Percentiles rank a stretch among this genome's conserved stretches.
Conservation (phyloP, 2,329 filamentous ascomycete species). For the Aurifilum marmelostoma region DNA sequence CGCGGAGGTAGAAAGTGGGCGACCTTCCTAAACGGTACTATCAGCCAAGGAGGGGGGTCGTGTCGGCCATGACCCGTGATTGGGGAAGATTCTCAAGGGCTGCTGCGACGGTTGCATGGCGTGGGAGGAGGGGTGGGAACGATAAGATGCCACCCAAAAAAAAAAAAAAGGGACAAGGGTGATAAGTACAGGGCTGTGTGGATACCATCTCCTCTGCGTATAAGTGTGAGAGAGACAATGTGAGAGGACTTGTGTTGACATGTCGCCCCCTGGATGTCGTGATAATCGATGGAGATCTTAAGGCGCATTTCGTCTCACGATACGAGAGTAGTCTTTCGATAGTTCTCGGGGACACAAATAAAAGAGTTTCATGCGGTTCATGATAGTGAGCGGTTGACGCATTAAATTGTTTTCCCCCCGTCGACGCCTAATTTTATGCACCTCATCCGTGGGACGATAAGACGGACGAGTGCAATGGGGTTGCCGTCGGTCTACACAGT, state of each 20-base stretch:
- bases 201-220: neutral
- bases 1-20: neutral
- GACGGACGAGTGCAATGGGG: neutral
- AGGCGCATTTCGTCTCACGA: neutral
- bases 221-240: neutral
- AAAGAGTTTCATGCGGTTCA: neutral
- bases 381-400: neutral
- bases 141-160: conserved; percentile 11
- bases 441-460: neutral
- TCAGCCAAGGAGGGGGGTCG: conserved; percentile 1
- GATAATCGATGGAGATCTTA: conserved; percentile 9
- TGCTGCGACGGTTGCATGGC: neutral
- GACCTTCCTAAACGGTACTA: conserved; percentile 23
- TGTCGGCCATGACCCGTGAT: conserved; percentile 12
- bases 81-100: conserved; percentile 1
- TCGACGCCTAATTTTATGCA: neutral
- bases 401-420: neutral
- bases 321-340: neutral
- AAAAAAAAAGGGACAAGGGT: too few species aligned
- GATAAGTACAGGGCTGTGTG: neutral
- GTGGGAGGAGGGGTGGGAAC: neutral
- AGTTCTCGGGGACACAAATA: neutral
- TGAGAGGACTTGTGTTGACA: neutral
- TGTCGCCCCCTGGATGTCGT: neutral
- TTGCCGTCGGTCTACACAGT: neutral